Base-by-base conservation (phyloP, 177 flowering plant genomes). In the Vitis hybrid region DNA sequence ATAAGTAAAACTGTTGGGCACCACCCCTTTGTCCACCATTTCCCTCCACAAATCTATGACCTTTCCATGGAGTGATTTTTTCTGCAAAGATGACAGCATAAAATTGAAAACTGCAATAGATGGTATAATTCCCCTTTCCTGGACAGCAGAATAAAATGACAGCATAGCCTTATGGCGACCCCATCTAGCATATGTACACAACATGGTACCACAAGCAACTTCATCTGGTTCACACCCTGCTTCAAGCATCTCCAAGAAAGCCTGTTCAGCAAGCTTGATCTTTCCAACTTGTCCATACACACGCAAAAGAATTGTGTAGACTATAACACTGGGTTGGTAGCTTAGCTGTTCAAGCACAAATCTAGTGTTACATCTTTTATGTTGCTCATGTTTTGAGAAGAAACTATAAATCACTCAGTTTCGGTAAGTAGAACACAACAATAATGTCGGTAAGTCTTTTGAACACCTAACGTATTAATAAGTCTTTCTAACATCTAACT, bases 121-220 rank as follows among this genome's bases (percentile, higher is more conserved):
- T 13, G 81, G 93, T 40, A 75, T 30, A 5, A 95, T 77, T 19
- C 86, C 85, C 65, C 96, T 79, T 69, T 87, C 90, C 54, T 80
- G 76, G 55, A 93, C 86, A 59, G 97, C 94, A 60, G 93, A 84
- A 82, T 87, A 89, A 77, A 95, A 95, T 5, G 92, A 74, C 56
- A 91, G 49, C 98, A 95, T 93, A 70, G 95, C 88, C 75, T 85
- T 87, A 71, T 87, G 90, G 56, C 86, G 92, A 11, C 96, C 98
- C 99, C 99, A 95, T 84, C 92, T 87, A 72, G 99, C 99, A 83
- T 95, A 95, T 51, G 93, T 74, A 82, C 98, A 95, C 55, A 95
- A 71, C 97, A 93, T 88, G 62, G 99, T 95, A 52, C 99, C 99
- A 78, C 97, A 93, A 70, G 98, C 98, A 82, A 95, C 88, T 79